Conservation (phyloP, 1,284 basidiomycete genomes). For the Leccinum fuscescens region DNA sequence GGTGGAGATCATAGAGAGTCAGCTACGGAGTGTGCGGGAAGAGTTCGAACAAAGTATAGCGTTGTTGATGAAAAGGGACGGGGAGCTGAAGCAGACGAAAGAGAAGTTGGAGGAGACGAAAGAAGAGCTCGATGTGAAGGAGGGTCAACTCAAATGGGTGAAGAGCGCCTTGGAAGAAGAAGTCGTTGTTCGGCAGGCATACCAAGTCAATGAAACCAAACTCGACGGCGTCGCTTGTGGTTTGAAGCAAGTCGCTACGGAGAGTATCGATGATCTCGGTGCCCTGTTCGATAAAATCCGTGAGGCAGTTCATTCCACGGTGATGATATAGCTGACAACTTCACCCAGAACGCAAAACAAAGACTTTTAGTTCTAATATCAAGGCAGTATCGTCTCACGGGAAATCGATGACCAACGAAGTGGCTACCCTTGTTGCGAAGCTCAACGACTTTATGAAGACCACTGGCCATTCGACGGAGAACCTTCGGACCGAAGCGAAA, state of each 20-base stretch:
- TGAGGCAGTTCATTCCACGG: conserved; percentile 36
- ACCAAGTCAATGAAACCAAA: conserved; percentile 70
- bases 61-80: conserved; percentile 70
- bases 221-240: conserved; percentile 71
- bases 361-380: conserved; percentile 64
- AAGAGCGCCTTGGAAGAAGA: conserved; percentile 75
- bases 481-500: conserved; percentile 56
- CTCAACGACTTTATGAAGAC: conserved; percentile 64
- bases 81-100: conserved; percentile 69
- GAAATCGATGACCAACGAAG: conserved; percentile 51
- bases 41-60: conserved; percentile 89
- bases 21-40: conserved; percentile 76
- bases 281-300: conserved; percentile 84
- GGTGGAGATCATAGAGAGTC: conserved; percentile 79
- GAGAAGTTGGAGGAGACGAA: conserved; percentile 57
- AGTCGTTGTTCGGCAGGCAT: conserved; percentile 69
- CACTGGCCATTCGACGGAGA: conserved; percentile 51
- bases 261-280: conserved; percentile 71
- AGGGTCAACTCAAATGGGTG: conserved; percentile 53
- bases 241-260: conserved; percentile 63
- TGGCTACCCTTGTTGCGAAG: conserved; percentile 52
- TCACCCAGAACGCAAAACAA: conserved; percentile 69
- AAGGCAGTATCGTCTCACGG: conserved; percentile 65
- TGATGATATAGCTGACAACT: conserved; percentile 11
- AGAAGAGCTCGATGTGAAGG: conserved; percentile 50